Base-by-base conservation (phyloP, 116 monocot genomes). In the Posidonia oceanica region DNA sequence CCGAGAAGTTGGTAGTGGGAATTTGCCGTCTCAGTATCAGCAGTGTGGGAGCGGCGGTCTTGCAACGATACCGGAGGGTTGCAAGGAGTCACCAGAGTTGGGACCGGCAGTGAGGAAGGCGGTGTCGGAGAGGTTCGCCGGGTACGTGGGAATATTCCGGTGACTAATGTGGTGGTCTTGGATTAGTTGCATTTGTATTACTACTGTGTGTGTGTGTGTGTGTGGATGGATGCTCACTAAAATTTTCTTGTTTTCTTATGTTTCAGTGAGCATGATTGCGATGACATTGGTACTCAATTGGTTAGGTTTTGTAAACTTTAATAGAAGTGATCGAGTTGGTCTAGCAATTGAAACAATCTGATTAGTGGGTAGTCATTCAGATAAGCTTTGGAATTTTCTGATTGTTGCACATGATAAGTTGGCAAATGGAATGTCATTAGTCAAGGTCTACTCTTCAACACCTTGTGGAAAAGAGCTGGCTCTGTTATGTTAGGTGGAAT, bases 61-160 rank as follows among this genome's bases (percentile, higher is more conserved):
- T 41, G 69, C 29, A 13, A 69, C 55, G 39, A 69, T 69, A 55
- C 69, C 69, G 39, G 69, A 69, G n/a, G 56, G 37, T 37, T 69
- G 69, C 16, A 56, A 69, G 39, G 55, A 69, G 18, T 69, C 69
- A 18, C 69, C 69, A 39, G 57, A 7, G 56, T 18, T 39, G 4
- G n/a, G 7, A 36, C 48, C 56, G 56, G 0, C 0, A 4, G 48
- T 67, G 17, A 44, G 54, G 69, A 69, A 69, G 69, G 0, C 69
- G 18, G 69, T 14, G 16, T 69, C 69, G 55, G 56, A 69, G 55
- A 36, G 69, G 39, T 57, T 40, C n/a, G 39, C 56, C 17, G 38
- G 69, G 20, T 3, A 54, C 29, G 54, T 52, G 39, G 69, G 69
- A 17, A 6, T n/a, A 20, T 57, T 57, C 69, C 56, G 16, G 16